Evolutionary conservation across 2,329 filamentous ascomycete genomes (phyloP).

Genomic region (Paracoccidioides lutzii): DNA sequence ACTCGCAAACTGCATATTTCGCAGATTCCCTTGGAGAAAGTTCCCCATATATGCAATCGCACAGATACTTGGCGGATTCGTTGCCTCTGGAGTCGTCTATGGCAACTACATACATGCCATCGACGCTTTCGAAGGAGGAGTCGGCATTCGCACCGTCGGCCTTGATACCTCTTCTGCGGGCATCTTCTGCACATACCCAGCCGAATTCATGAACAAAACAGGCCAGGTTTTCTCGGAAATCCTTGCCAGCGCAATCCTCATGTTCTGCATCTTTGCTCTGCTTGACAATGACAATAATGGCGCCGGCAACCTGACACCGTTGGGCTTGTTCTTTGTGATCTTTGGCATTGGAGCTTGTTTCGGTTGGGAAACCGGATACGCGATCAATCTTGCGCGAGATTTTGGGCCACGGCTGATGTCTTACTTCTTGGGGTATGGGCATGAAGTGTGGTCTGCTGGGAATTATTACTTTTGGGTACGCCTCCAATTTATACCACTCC

Average conservation of each 20-base stretch:
- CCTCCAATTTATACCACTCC: neutral
- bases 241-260: conserved; percentile 52
- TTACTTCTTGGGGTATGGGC: conserved; percentile 55
- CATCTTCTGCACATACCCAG: conserved; percentile 61
- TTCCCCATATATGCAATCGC: conserved; percentile 55
- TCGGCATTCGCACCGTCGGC: conserved; percentile 48
- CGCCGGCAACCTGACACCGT: conserved; percentile 44
- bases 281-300: conserved; percentile 39
- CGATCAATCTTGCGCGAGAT: conserved; percentile 60
- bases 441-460: conserved; percentile 53
- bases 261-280: conserved; percentile 60
- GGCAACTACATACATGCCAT: conserved; percentile 54
- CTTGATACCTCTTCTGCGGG: conserved; percentile 49
- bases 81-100: conserved; percentile 47
- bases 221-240: conserved; percentile 62
- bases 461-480: conserved; percentile 60
- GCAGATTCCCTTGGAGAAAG: conserved; percentile 55
- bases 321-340: conserved; percentile 57
- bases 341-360: conserved; percentile 62
- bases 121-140: conserved; percentile 48
- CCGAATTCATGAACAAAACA: conserved; percentile 47
- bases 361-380: conserved; percentile 65
- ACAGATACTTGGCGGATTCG: conserved; percentile 55
- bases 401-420: conserved; percentile 56
- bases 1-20: conserved; percentile 54